phyloP scores from a whole-genome alignment of 2,329 filamentous ascomycete genomes.

The Trichophyton equinum region DNA sequence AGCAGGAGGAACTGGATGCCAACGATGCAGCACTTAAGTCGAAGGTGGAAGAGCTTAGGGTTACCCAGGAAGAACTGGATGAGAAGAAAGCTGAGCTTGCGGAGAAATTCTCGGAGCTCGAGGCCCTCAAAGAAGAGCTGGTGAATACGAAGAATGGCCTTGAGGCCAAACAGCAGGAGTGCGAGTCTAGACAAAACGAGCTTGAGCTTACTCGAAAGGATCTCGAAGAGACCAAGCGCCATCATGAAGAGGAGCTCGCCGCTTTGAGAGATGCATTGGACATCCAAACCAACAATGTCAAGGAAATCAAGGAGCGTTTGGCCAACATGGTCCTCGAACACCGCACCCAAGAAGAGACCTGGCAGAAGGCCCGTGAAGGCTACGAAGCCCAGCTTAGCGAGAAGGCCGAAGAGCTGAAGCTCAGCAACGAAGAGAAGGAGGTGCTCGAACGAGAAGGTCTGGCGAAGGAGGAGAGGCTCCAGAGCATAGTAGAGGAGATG shows the following conservation, averaged over 20 bases:
- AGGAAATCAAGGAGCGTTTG: constrained; percentile 19
- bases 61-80: constrained; percentile 19
- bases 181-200: constrained; percentile 14
- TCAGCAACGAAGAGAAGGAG: constrained; percentile 26
- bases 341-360: constrained; percentile 23
- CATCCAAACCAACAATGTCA: constrained; percentile 12
- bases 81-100: constrained; percentile 15
- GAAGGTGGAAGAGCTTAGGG: constrained; percentile 10
- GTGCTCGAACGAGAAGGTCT: constrained; percentile 27
- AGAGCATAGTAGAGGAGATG: constrained; percentile 32
- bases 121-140: constrained; percentile 19
- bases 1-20: constrained; percentile 18
- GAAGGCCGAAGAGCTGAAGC: constrained; percentile 34
- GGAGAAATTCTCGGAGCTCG: constrained; percentile 14
- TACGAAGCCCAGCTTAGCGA: constrained; percentile 27
- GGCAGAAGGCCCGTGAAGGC: constrained; percentile 22
- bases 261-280: constrained; percentile 13
- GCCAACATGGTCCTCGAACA: constrained; percentile 18
- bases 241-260: constrained; percentile 16
- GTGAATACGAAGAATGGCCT: constrained; percentile 23
- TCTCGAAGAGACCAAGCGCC: constrained; percentile 21
- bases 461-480: constrained; percentile 35
- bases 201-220: constrained; percentile 20
- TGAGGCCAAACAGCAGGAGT: constrained; percentile 14
- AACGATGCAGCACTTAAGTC: constrained; percentile 17